These are phyloP conservation scores for Begonia loranthoides DNA, from an alignment of 306 rosid species.

Conservation along the genomic window DNA sequence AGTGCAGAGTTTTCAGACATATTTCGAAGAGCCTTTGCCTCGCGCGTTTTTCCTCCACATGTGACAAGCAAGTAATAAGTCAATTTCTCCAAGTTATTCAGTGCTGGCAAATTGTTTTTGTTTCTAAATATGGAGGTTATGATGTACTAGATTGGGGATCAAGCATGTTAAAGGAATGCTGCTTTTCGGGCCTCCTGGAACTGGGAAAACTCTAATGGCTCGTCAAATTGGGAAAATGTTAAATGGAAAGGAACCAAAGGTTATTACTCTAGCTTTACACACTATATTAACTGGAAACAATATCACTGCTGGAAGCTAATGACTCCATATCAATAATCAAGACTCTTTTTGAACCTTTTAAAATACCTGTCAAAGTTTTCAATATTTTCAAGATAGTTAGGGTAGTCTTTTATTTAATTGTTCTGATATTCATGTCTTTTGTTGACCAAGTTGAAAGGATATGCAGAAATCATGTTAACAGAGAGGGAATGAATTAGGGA, in stretches of 20 bases:
- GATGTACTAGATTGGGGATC: conserved; percentile 73
- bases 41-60: conserved; percentile 96
- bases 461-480: no score
- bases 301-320: no score
- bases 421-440: no score
- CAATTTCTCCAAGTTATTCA: conserved; percentile 9
- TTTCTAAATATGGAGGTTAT: conserved; percentile 23
- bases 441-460: no score
- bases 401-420: no score
- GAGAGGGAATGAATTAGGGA: no score
- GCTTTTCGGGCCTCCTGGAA: conserved; percentile 98
- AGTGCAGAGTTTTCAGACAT: conserved; percentile 89
- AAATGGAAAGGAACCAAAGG: conserved; percentile 28
- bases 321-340: no score
- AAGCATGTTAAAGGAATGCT: conserved; percentile 98
- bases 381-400: no score
- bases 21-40: conserved; percentile 98
- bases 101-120: conserved; percentile 10
- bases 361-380: no score
- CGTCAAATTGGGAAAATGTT: conserved; percentile 97
- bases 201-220: conserved; percentile 98
- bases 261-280: no score
- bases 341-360: no score
- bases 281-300: no score
- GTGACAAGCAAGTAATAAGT: conserved; percentile 78